Base-by-base conservation (phyloP, 305 asterid species). In the Stenogyne calaminthoides region DNA sequence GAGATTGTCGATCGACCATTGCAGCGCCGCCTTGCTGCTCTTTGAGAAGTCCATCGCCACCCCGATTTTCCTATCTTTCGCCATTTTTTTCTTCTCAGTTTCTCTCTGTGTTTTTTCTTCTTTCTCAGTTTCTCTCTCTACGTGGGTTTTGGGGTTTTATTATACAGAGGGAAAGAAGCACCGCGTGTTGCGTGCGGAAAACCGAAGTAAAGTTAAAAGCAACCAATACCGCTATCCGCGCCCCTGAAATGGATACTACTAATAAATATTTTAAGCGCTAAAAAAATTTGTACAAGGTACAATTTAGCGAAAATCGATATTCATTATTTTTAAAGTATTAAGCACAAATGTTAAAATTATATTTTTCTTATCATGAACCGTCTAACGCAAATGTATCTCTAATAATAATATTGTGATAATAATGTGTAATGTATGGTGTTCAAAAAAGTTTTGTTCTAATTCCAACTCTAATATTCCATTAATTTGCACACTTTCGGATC, bases 41-140 rank as follows among this genome's bases (percentile, higher is more conserved):
- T 88, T 81, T 0, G 99, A 95, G 86, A 95, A 95, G 68, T 95
- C 97, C 87, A 95, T 83, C 0, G 96, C 89, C 55, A 82, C 85
- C n/a, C 89, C 89, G n/a, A 85, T 78, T 36, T 64, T 85, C 85
- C 83, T 66, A 57, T 82, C 89, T 57, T 78, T 80, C 66, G 32
- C 82, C 88, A 81, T 83, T 6, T 68, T 3, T 9, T 9, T 44
- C 7, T 44, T 44, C 42, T 7, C 7, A 0, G 9, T 36, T 7
- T 36, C 42, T 36, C 42, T 36, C 42, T 42, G 10, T 47, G 9
- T 57, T 5, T 18, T n/a, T 2, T 34, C 5, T 16, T 64, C 14
- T 46, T 25, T 68, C 71, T 37, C 0, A 14, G 0, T 32, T 6
- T 76, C 37, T 56, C 29, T 36, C 57, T 54, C 62, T 69, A 55